Base-by-base conservation (phyloP, 495 filamentous ascomycete species). In the Aspergillus incahuasiensis region DNA sequence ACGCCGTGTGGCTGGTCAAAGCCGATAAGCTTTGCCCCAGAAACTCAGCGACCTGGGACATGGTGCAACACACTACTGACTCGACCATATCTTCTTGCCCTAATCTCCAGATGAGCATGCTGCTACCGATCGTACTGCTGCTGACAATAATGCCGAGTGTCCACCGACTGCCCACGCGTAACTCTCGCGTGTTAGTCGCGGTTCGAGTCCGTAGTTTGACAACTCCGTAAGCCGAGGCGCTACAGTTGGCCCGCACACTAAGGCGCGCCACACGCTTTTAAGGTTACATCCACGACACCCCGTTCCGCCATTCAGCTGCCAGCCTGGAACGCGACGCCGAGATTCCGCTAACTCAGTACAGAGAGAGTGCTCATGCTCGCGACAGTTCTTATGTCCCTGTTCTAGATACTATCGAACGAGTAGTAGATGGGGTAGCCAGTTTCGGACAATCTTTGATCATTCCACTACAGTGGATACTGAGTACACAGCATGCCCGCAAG, bases 21-120 rank as follows among this genome's bases (percentile, higher is more conserved):
- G 28, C 19, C 40, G 43, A 55, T 55, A 55, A 55, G 53, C 53
- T 54, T 46, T 34, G 50, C 24, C 24, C 35, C 34, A 44, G 21
- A 18, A 18, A 16, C 38, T 16, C 38, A 3, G 18, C 3, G 38
- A 16, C 5, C 15, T 16, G 38, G 4, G n/a, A 16, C 5, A 18
- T 18, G 5, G n/a, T 16, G 38, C 38, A 18, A 40, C n/a, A 16
- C n/a, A 6, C 38, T 40, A 6, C 38, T 40, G n/a, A 15, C 32
- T 35, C 6, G 32, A 11, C 32, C 8, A 16, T 40, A 40, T 40
- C 38, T 40, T 2, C 38, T n/a, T 40, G 25, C 32, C 13, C 32
- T 35, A 6, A 11, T 7, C 25, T 28, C 4, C 25, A 28, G 25
- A 28, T 28, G n/a, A n/a, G n/a, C n/a, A 28, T 28, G 25, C 25